Evolutionary conservation across 352 stramenopile genomes (phyloP).

Genomic region (Phytophthora litchii): DNA sequence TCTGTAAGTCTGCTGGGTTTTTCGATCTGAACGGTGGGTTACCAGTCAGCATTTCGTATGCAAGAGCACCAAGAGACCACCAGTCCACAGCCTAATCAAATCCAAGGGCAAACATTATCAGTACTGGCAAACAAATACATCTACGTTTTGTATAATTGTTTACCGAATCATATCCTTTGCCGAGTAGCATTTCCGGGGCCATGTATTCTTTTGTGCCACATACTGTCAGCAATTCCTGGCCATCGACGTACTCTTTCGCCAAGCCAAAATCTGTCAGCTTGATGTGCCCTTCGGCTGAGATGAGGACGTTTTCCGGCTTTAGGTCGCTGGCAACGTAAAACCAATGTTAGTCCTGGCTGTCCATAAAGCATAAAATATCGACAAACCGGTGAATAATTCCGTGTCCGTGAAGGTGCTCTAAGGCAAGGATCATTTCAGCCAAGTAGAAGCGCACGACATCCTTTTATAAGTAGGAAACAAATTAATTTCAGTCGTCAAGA

Average conservation of each 20-base stretch:
- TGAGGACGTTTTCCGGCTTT: slow-evolving; percentile 93
- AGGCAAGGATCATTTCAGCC: slow-evolving; percentile 83
- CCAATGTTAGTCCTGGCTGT: not conserved
- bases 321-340: slow-evolving; percentile 59
- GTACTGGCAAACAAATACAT: not conserved
- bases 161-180: slow-evolving; percentile 84
- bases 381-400: slow-evolving; percentile 85
- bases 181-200: slow-evolving; percentile 84
- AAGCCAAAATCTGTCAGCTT: slow-evolving; percentile 94
- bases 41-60: slow-evolving; percentile 84
- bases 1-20: slow-evolving; percentile 71
- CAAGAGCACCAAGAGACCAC: slow-evolving; percentile 84
- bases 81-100: slow-evolving; percentile 71
- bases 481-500: not conserved
- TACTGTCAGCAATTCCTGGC: slow-evolving; percentile 74
- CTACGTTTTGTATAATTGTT: not conserved
- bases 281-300: slow-evolving; percentile 89
- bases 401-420: slow-evolving; percentile 81
- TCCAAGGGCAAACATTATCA: slow-evolving; percentile 9
- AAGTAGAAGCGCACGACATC: slow-evolving; percentile 80
- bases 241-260: slow-evolving; percentile 72
- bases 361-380: not conserved
- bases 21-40: slow-evolving; percentile 76
- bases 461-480: slow-evolving; percentile 27
- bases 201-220: slow-evolving; percentile 90